Percentiles rank a stretch among this genome's conserved stretches.
These are phyloP conservation scores for Allium sativum DNA, from an alignment of 106 monocot species.

Conservation along the genomic window DNA sequence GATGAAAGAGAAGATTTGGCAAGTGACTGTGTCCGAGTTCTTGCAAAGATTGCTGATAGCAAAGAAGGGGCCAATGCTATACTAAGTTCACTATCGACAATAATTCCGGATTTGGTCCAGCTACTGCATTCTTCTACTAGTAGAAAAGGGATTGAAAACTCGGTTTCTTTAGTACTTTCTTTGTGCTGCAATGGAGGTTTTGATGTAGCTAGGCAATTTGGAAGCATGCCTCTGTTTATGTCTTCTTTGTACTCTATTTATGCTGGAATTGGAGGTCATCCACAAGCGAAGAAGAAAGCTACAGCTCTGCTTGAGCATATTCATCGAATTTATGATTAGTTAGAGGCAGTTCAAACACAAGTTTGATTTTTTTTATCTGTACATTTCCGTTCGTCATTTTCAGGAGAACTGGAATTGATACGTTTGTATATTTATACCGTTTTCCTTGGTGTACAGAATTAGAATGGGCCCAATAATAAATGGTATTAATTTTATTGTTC, in stretches of 20 bases:
- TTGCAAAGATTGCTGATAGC: constrained; percentile 45
- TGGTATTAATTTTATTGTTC: no score
- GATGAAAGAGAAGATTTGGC: constrained; percentile 46
- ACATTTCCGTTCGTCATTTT: neutral
- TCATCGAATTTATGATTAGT: constrained; percentile 17
- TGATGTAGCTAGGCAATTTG: constrained; percentile 20
- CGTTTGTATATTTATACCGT: no score
- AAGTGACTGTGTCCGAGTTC: constrained; percentile 32
- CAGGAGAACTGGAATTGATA: constrained; percentile 6
- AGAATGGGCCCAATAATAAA: no score
- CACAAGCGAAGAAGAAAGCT: constrained; percentile 54
- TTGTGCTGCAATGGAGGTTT: constrained; percentile 48
- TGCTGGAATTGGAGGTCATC: constrained; percentile 27
- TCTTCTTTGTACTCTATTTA: constrained; percentile 32
- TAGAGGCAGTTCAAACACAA: neutral
- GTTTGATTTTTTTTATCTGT: neutral
- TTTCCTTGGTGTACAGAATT: no score
- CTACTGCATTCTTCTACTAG: constrained; percentile 33
- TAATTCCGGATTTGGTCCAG: constrained; percentile 19
- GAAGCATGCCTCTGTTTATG: constrained; percentile 42
- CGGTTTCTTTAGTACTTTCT: constrained; percentile 34
- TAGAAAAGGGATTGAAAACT: constrained; percentile 36
- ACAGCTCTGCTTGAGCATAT: constrained; percentile 35
- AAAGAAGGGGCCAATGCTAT: constrained; percentile 36
- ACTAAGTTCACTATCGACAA: constrained; percentile 12